Conservation (phyloP, 768 basidiomycete species). For the Pholiota conissans region DNA sequence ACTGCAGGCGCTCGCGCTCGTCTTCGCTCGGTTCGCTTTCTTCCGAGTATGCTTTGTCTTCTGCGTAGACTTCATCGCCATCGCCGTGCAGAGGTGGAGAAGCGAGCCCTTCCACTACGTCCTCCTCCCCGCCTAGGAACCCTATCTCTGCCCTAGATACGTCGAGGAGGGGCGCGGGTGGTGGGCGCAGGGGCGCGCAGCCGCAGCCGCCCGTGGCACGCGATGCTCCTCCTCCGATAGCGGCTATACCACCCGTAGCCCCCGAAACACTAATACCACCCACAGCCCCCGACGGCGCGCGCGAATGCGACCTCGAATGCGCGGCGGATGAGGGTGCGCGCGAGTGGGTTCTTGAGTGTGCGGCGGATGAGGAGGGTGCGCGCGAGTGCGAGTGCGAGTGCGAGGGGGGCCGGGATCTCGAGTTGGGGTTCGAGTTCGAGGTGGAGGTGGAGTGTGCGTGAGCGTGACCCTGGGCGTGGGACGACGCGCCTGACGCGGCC, state of each 20-base stretch:
- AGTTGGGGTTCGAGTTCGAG: too few species aligned
- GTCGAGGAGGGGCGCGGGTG: conserved; percentile 19
- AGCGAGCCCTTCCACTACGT: too few species aligned
- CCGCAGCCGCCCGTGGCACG: neutral
- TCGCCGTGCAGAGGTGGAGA: too few species aligned
- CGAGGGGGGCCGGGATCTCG: neutral
- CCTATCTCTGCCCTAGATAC: neutral
- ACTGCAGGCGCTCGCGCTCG: conserved; percentile 9
- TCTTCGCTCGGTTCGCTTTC: conserved; percentile 8
- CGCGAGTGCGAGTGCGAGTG: neutral
- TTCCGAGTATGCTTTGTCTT: neutral
- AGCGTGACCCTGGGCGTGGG: too few species aligned
- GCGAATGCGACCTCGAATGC: conserved; percentile 1
- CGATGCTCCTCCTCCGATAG: too few species aligned
- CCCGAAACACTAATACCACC: too few species aligned
- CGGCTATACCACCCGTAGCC: too few species aligned
- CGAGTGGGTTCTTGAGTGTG: too few species aligned
- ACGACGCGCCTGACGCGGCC: too few species aligned
- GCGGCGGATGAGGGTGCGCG: too few species aligned
- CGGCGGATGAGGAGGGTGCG: neutral
- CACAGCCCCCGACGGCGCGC: neutral
- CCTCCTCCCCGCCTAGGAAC: neutral
- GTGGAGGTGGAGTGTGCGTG: too few species aligned
- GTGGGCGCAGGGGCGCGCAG: conserved; percentile 13
- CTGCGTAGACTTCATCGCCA: neutral